phyloP scores from a whole-genome alignment of 345 rosid genomes.

The Ceriops zippeliana region DNA sequence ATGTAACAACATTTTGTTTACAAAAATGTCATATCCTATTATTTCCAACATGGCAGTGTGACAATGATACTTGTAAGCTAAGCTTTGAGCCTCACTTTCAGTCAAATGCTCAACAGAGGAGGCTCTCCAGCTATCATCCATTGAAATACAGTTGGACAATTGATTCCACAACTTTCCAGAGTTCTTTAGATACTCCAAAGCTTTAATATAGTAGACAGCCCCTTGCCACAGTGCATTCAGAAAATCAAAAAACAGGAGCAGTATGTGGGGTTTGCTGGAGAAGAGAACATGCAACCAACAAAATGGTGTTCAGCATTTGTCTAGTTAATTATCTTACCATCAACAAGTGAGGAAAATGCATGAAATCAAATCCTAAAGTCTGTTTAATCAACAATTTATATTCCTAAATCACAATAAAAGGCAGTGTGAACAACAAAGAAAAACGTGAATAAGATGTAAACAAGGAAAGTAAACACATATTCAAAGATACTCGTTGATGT shows the following conservation, averaged over 20 bases:
- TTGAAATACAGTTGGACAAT: constrained; percentile 43
- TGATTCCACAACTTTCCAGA: constrained; percentile 66
- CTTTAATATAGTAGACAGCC: constrained; percentile 55
- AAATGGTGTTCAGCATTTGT: constrained; percentile 2
- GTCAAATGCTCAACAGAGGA: constrained; percentile 36
- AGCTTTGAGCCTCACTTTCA: constrained; percentile 39
- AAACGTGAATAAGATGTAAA: too few species aligned
- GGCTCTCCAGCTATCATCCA: constrained; percentile 34
- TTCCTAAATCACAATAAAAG: too few species aligned
- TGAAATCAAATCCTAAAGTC: too few species aligned
- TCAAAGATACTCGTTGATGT: not conserved
- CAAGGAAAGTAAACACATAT: not conserved
- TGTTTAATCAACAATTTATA: too few species aligned
- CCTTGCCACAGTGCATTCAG: constrained; percentile 92
- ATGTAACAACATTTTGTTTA: constrained; percentile 64
- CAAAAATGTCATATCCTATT: constrained; percentile 72
- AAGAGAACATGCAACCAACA: constrained; percentile 12
- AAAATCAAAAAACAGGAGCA: constrained; percentile 59
- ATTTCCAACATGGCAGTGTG: constrained; percentile 70
- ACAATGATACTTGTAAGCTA: constrained; percentile 55
- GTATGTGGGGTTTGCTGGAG: constrained; percentile 57
- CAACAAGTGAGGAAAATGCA: too few species aligned
- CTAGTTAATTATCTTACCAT: not conserved
- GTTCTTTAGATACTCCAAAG: constrained; percentile 52
- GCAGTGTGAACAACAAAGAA: too few species aligned